Base-by-base conservation (phyloP, 2,329 filamentous ascomycete species). In the Endoconidiophora polonica region DNA sequence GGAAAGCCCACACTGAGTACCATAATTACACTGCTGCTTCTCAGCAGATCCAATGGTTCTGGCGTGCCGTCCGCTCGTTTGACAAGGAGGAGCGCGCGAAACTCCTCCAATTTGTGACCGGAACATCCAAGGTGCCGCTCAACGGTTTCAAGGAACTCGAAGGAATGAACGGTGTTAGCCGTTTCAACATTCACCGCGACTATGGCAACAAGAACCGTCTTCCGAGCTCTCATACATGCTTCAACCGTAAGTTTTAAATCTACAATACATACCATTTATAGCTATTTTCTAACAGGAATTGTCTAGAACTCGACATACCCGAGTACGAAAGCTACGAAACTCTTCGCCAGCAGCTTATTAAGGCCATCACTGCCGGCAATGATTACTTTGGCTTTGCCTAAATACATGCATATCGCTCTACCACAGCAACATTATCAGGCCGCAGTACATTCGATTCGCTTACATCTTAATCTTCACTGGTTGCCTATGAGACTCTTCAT, bases 101-200 rank as follows among this genome's bases (percentile, higher is more conserved):
- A 67, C 71, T 98, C 55, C 74, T 98, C 42, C 91, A 98, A 61
- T 98, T 98, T 63, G 91, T 98, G 57, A 98, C 93, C 1, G 91
- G 91, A 63, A 98, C 93, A 16, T 93, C 85, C 64, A 98, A 98
- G 68, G 93, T 98, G 44, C 91, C 91, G 38, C 78, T 98, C 46
- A 98, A 98, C 59, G 91, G 91, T 10, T 98, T 98, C 74, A 95
- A 94, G 68, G 91, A 98, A 65, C 76, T 98, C 5, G 93, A 98
- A 68, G 93, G 91, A 57, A 98, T 98, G 91, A 96, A 98, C 61
- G 91, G 91, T 38, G 81, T 96, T 64, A 94, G 84, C 65, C 81
- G 86, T 56, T 98, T 98, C 79, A 98, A 96, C 65, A 96, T 98
- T 55, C 91, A 98, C 63, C 86, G 91, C 56, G 91, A 96, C 66